A percentile compares a stretch with the other conserved stretches of the same genome.
Conservation (phyloP, 768 basidiomycete species). For the Leccinum incarnatum region DNA sequence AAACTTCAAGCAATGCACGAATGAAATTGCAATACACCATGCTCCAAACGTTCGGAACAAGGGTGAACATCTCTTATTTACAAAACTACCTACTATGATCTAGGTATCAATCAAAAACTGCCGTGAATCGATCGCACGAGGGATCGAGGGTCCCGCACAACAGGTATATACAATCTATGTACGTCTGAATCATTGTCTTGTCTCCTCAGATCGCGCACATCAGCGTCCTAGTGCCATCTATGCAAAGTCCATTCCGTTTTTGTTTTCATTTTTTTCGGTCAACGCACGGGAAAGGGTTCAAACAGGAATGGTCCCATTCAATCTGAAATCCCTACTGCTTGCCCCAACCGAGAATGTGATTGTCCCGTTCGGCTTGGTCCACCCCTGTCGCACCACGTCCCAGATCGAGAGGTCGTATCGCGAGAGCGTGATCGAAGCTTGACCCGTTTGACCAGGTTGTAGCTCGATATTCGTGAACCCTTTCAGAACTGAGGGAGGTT, state of each 20-base stretch:
- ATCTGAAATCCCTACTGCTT: constrained; percentile 61
- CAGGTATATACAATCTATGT: background rate
- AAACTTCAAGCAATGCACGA: background rate
- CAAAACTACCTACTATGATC: background rate
- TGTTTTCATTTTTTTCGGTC: background rate
- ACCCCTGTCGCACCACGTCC: constrained; percentile 72
- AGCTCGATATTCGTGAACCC: constrained; percentile 66
- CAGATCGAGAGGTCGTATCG: constrained; percentile 73
- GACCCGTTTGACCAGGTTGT: constrained; percentile 42
- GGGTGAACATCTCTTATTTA: background rate
- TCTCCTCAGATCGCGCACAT: background rate
- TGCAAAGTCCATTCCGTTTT: background rate
- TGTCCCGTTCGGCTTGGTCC: constrained; percentile 64
- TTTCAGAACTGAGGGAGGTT: constrained; percentile 69
- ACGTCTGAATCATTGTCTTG: background rate
- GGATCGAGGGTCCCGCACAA: background rate
- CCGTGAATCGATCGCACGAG: no score
- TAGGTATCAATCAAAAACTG: background rate
- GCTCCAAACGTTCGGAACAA: no score
- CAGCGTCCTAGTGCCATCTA: background rate
- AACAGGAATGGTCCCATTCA: constrained; percentile 41
- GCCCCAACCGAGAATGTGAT: constrained; percentile 64
- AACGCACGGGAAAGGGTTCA: constrained; percentile 4
- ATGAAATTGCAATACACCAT: background rate
- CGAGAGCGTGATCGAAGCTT: constrained; percentile 56